phyloP scores from a whole-genome alignment of 768 basidiomycete genomes.

The Leccinum uliginosum region DNA sequence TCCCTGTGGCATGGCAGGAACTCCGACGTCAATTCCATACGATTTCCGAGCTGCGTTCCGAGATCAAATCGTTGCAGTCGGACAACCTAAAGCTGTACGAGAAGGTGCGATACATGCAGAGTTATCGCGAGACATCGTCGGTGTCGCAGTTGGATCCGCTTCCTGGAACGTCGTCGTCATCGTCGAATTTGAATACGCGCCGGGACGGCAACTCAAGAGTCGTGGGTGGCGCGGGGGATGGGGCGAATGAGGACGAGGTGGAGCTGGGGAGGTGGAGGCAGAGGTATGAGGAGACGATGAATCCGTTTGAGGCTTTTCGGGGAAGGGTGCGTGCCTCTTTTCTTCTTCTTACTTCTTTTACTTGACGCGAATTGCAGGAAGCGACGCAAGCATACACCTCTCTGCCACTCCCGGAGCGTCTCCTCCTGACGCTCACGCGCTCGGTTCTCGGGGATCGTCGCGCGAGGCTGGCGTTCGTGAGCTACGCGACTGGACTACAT shows the following conservation, averaged over 20 bases:
- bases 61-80: slow-evolving; percentile 86
- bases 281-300: slow-evolving; percentile 95
- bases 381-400: slow-evolving; percentile 90
- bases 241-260: slow-evolving; percentile 43
- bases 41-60: slow-evolving; percentile 89
- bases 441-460: slow-evolving; percentile 85
- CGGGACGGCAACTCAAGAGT: background rate
- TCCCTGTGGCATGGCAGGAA: slow-evolving; percentile 48
- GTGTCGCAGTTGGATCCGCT: slow-evolving; percentile 68
- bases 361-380: slow-evolving; percentile 53
- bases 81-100: slow-evolving; percentile 98
- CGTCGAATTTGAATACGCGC: slow-evolving; percentile 1
- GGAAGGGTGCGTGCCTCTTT: slow-evolving; percentile 64
- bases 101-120: slow-evolving; percentile 98
- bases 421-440: slow-evolving; percentile 79
- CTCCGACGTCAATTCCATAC: slow-evolving; percentile 92
- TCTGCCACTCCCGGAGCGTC: slow-evolving; percentile 87
- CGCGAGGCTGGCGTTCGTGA: slow-evolving; percentile 83
- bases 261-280: slow-evolving; percentile 84
- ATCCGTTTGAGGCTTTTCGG: slow-evolving; percentile 97
- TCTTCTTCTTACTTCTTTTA: background rate
- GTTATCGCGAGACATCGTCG: slow-evolving; percentile 75
- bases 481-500: slow-evolving; percentile 80
- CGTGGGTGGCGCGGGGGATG: slow-evolving; percentile 13
- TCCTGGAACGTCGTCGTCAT: slow-evolving; percentile 36